Evolutionary conservation across 2,329 filamentous ascomycete species (phyloP).

Genomic region (Colletotrichum siamense): DNA sequence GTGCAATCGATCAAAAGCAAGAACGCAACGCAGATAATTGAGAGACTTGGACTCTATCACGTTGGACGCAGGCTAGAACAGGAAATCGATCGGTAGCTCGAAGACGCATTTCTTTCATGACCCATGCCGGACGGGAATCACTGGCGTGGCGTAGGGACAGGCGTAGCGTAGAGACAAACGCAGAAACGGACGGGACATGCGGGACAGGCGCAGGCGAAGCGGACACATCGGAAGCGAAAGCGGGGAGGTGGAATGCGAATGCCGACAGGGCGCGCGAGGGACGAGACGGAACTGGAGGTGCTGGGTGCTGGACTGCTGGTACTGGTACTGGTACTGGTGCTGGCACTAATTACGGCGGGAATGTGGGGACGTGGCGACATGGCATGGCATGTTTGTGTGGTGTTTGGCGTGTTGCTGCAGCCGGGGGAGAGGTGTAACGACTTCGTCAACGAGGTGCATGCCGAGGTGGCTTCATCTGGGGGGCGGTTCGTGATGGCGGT

Average conservation of each 20-base stretch:
- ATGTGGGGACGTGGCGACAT: background rate
- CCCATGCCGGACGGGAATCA: background rate
- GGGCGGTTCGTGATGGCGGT: background rate
- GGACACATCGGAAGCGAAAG: background rate
- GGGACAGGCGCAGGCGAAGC: background rate
- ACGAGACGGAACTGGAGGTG: background rate
- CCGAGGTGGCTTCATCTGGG: background rate
- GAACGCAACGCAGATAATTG: accelerated
- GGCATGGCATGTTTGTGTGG: background rate
- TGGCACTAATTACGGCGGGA: background rate
- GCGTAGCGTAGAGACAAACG: background rate
- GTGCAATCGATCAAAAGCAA: background rate
- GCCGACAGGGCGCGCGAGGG: background rate
- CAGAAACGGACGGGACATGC: background rate
- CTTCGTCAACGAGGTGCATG: background rate
- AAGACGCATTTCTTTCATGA: background rate
- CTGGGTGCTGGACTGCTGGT: background rate
- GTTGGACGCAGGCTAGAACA: background rate
- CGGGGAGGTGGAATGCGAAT: background rate
- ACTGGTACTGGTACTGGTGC: background rate
- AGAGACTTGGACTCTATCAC: background rate
- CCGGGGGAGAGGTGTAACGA: background rate
- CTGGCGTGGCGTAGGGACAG: background rate
- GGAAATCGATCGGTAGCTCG: background rate
- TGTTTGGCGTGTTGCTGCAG: background rate